Evolutionary conservation across 2,329 filamentous ascomycete genomes (phyloP), one percentile per base, ranked within the genome.

Genomic region (Aureobasidium sp.): DNA sequence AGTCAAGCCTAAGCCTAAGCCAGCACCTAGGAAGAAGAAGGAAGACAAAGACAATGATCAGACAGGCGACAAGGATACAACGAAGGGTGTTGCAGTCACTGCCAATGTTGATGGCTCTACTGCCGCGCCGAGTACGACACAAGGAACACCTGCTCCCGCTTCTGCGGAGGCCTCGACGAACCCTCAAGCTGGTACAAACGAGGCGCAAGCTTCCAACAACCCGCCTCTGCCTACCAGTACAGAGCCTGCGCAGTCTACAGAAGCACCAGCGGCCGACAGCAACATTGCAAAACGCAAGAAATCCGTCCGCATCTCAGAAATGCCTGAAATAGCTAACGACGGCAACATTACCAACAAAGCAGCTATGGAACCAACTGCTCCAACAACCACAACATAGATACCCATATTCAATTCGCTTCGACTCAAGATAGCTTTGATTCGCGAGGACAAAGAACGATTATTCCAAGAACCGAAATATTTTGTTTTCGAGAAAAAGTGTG

Each of bases 1-100:
- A 11, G 47, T 60, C 57, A 60, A 60, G 47, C 57, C 57, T 3
- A 60, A 51, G 39, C 55, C 55, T 5, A 59, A 49, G 44, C 55
- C 55, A 7, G 55, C 27, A 14, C 57, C 57, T 4, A 42, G 57
- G 13, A 60, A 60, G 37, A 60, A 60, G 29, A 60, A 60, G 57
- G 57, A 60, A 36, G 57, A 51, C 13, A 60, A 60, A 42, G 57
- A 51, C 5, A 45, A 21, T 29, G 55, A 49, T 9, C 55, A 59
- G 25, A 21, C 36, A 50, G 47, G 47, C 1, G 57, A 50, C 3
- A 60, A 45, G 44, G 47, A 42, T 29, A 3, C 55, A 9, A 5
- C 41, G 1, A 59, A 59, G 10, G 21, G 1, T 21, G 16, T 13
- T 13, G 42, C 14, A n/a, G 32, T 30, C 29, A 5, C 29, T 30